A percentile compares a stretch with the other conserved stretches of the same genome.
These are phyloP conservation scores for Asterophora lycoperdoides DNA, from an alignment of 768 basidiomycete species.

Conservation along the genomic window DNA sequence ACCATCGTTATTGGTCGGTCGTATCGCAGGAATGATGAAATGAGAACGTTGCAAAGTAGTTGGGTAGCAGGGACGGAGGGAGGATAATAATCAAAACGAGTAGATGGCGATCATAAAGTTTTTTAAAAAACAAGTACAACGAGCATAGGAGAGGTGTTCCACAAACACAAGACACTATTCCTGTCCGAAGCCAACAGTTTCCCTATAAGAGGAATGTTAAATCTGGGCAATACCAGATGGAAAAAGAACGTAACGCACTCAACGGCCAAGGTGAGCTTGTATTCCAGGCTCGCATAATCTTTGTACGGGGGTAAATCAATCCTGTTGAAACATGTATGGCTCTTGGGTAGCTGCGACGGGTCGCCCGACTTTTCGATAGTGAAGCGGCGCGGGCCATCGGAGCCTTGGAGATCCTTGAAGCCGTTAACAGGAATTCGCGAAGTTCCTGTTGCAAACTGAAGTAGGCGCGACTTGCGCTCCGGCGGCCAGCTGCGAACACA, in stretches of 20 bases:
- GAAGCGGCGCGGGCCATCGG: conserved; percentile 93
- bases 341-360: conserved; percentile 94
- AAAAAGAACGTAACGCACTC: conserved; percentile 56
- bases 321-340: conserved; percentile 93
- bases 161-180: conserved; percentile 45
- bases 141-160: conserved; percentile 7
- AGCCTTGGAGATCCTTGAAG: conserved; percentile 97
- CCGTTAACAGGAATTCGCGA: conserved; percentile 98
- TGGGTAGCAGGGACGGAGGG: background rate
- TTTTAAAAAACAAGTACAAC: conserved; percentile 9
- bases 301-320: conserved; percentile 98
- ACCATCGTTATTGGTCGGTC: no score
- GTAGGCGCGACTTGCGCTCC: conserved; percentile 92
- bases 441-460: conserved; percentile 97
- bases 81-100: conserved; percentile 7
- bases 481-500: conserved; percentile 97
- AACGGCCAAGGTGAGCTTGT: conserved; percentile 91
- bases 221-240: conserved; percentile 5
- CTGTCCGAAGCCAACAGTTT: conserved; percentile 93
- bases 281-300: conserved; percentile 89
- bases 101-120: conserved; percentile 3
- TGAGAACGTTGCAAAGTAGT: background rate
- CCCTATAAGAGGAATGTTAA: conserved; percentile 41
- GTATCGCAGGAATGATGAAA: no score
- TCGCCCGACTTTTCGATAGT: conserved; percentile 99